phyloP scores from a whole-genome alignment of 495 filamentous ascomycete species.

The Amphirosellinia nigrospora region DNA sequence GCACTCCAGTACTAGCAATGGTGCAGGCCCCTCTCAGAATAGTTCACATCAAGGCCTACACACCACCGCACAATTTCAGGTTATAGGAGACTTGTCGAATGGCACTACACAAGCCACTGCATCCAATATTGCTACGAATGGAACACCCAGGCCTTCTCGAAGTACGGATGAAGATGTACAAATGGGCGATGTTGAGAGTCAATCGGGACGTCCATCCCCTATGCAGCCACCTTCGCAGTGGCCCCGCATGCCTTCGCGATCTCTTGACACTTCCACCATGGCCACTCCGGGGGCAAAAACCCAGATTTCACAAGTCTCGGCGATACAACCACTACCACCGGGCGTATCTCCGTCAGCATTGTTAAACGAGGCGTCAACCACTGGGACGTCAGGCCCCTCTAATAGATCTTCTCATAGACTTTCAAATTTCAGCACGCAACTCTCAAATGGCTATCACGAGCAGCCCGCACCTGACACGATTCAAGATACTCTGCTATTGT shows the following conservation, averaged over 20 bases:
- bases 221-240: constrained; percentile 45
- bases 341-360: constrained; percentile 79
- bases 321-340: constrained; percentile 74
- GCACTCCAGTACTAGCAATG: constrained; percentile 43
- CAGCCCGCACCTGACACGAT: constrained; percentile 42
- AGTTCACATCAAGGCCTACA: constrained; percentile 61
- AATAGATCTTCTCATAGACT: constrained; percentile 53
- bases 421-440: constrained; percentile 66
- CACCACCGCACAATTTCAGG: constrained; percentile 52
- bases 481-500: constrained; percentile 62
- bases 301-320: constrained; percentile 69
- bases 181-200: constrained; percentile 66
- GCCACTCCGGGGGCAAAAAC: constrained; percentile 47
- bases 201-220: constrained; percentile 42
- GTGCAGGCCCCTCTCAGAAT: constrained; percentile 40
- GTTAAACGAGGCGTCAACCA: constrained; percentile 85
- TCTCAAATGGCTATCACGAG: constrained; percentile 60
- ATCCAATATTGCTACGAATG: constrained; percentile 66
- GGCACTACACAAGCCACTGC: constrained; percentile 59
- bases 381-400: constrained; percentile 77
- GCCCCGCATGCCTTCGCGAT: constrained; percentile 33
- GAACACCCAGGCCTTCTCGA: constrained; percentile 65
- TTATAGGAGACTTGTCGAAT: constrained; percentile 56
- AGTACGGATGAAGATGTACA: constrained; percentile 56
- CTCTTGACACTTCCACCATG: constrained; percentile 38